Percentiles rank a stretch among this genome's conserved stretches.
Evolutionary conservation across 352 stramenopile species (phyloP).

Genomic region (Phytophthora citrophthora): DNA sequence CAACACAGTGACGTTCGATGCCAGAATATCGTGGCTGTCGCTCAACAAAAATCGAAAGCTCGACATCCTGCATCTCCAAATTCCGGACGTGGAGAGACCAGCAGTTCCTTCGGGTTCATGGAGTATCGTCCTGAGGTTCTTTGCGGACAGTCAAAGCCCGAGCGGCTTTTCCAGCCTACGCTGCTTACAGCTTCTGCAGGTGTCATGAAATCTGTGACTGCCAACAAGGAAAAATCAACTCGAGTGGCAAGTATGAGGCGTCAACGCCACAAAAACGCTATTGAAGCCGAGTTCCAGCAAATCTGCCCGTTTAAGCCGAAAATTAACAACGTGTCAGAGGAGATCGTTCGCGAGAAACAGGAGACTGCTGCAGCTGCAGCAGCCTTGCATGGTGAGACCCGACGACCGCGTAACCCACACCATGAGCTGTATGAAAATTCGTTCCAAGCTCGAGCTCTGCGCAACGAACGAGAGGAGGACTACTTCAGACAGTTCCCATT

Average conservation of each 20-base stretch:
- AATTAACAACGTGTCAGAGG: constrained; percentile 74
- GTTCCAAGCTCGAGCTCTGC: constrained; percentile 48
- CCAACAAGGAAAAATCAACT: constrained; percentile 51
- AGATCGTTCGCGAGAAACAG: constrained; percentile 77
- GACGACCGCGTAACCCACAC: constrained; percentile 56
- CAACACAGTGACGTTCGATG: constrained; percentile 59
- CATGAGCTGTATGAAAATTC: constrained; percentile 77
- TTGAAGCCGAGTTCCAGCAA: constrained; percentile 72
- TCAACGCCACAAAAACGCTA: constrained; percentile 57
- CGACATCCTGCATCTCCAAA: constrained; percentile 13
- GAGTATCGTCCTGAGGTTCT: constrained; percentile 35
- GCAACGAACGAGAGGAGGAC: constrained; percentile 55
- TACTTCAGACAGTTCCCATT: constrained; percentile 75
- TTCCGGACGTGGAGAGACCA: constrained; percentile 20
- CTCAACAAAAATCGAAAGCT: constrained; percentile 12
- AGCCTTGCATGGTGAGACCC: constrained; percentile 21
- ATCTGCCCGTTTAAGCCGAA: constrained; percentile 74
- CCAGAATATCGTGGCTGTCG: constrained; percentile 55
- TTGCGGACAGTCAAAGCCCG: constrained; percentile 65
- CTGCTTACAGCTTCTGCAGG: constrained; percentile 44
- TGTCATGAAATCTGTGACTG: constrained; percentile 35
- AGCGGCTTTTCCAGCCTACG: constrained; percentile 74
- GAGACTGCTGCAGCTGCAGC: constrained; percentile 45
- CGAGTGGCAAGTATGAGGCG: constrained; percentile 45
- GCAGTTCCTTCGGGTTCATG: constrained; percentile 27